These are phyloP conservation scores for Codiaeum variegatum DNA, from an alignment of 441 rosid species.

Conservation along the genomic window DNA sequence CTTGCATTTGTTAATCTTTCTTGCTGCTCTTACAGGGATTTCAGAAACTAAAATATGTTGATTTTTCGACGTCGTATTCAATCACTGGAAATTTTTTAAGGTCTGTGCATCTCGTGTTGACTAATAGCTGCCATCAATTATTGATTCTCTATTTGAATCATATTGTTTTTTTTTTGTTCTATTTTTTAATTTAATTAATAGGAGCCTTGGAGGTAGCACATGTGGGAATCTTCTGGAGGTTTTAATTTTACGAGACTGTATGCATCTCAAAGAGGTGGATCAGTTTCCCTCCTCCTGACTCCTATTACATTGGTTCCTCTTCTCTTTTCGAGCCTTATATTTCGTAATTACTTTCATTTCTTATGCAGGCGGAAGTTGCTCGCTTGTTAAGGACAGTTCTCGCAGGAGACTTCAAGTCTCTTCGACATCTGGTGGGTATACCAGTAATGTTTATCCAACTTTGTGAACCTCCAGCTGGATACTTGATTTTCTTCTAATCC, in stretches of 20 bases:
- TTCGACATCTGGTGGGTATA: slow-evolving; percentile 53
- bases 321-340: background rate
- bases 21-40: slow-evolving; percentile 44
- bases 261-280: slow-evolving; percentile 65
- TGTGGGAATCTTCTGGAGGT: slow-evolving; percentile 53
- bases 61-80: slow-evolving; percentile 65
- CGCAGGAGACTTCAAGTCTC: slow-evolving; percentile 53
- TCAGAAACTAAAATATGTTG: slow-evolving; percentile 52
- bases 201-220: slow-evolving; percentile 49
- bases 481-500: slow-evolving; percentile 20
- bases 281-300: slow-evolving; percentile 10
- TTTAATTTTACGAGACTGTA: slow-evolving; percentile 62
- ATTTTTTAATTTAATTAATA: slow-evolving; percentile 9
- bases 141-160: slow-evolving; percentile 6
- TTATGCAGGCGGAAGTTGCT: slow-evolving; percentile 52
- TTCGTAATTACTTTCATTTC: slow-evolving; percentile 11
- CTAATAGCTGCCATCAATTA: background rate
- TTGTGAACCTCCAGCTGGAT: slow-evolving; percentile 6
- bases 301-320: slow-evolving; percentile 1
- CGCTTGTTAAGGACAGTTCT: slow-evolving; percentile 42
- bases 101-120: slow-evolving; percentile 27
- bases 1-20: slow-evolving; percentile 16
- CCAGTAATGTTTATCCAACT: slow-evolving; percentile 10
- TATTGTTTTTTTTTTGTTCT: slow-evolving; percentile 7
- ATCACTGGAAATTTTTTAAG: slow-evolving; percentile 63